Evolutionary conservation across 768 basidiomycete species (phyloP).

Genomic region (Trametes meyenii): DNA sequence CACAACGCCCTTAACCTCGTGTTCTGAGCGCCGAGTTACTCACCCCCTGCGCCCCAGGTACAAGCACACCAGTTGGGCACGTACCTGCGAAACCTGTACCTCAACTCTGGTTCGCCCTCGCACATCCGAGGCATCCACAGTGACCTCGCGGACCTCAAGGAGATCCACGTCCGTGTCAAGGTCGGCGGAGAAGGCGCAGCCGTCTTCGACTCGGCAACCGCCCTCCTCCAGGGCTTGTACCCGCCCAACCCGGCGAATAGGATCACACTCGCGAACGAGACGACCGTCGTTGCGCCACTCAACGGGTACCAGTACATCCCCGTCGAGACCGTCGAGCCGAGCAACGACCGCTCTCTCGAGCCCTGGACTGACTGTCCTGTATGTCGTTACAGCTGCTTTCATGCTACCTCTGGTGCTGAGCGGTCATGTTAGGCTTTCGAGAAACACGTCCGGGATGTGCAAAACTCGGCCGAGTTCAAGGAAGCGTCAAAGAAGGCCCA

Average conservation of each 20-base stretch:
- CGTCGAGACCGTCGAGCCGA: slow-evolving; percentile 88
- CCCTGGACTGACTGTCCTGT: slow-evolving; percentile 73
- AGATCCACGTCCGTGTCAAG: slow-evolving; percentile 79
- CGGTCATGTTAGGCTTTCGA: slow-evolving; percentile 54
- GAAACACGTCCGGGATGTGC: slow-evolving; percentile 61
- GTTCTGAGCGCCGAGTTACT: background rate
- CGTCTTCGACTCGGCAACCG: slow-evolving; percentile 85
- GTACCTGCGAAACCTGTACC: slow-evolving; percentile 65
- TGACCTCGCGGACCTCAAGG: slow-evolving; percentile 72
- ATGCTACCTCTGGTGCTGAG: slow-evolving; percentile 4
- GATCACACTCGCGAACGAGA: slow-evolving; percentile 78
- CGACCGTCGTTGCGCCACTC: slow-evolving; percentile 70
- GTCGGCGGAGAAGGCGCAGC: slow-evolving; percentile 84
- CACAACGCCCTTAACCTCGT: background rate
- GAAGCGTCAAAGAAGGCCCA: slow-evolving; percentile 54
- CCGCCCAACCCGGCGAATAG: slow-evolving; percentile 76
- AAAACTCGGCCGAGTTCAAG: slow-evolving; percentile 69
- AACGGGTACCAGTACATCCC: slow-evolving; percentile 83
- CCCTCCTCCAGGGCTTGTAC: slow-evolving; percentile 84
- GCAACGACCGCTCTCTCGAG: slow-evolving; percentile 81
- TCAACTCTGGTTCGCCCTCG: slow-evolving; percentile 65
- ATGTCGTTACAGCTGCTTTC: slow-evolving; percentile 19
- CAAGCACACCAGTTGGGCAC: slow-evolving; percentile 69
- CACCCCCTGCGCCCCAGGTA: slow-evolving; percentile 41
- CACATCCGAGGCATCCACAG: slow-evolving; percentile 66